Evolutionary conservation across 768 basidiomycete species (phyloP).

Genomic region (Tylopilus felleus): DNA sequence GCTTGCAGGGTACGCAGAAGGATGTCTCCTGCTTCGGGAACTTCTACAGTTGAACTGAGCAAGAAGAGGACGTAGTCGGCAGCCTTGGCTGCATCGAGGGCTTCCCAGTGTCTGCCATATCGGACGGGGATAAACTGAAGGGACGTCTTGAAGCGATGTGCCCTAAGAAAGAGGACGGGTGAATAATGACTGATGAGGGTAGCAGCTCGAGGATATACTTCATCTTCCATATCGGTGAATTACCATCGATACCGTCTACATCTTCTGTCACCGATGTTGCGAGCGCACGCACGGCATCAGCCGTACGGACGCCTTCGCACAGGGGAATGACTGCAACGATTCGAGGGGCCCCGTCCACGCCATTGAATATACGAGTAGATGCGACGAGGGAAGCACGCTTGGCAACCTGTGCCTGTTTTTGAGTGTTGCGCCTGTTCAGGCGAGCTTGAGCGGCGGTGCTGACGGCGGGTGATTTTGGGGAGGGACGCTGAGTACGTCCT

Average conservation of each 20-base stretch:
- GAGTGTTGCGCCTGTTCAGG: slow-evolving; percentile 76
- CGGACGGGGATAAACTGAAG: slow-evolving; percentile 82
- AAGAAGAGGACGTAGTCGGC: slow-evolving; percentile 90
- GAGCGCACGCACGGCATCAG: slow-evolving; percentile 51
- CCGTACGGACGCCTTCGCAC: slow-evolving; percentile 58
- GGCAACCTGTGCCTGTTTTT: slow-evolving; percentile 75
- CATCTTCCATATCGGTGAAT: slow-evolving; percentile 50
- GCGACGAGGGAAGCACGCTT: slow-evolving; percentile 69
- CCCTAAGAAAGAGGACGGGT: slow-evolving; percentile 42
- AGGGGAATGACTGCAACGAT: slow-evolving; percentile 89
- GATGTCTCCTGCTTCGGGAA: slow-evolving; percentile 81
- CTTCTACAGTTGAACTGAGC: slow-evolving; percentile 79
- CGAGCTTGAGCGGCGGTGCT: slow-evolving; percentile 65
- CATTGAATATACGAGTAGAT: slow-evolving; percentile 74
- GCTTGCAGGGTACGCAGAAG: slow-evolving; percentile 85
- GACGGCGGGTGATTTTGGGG: slow-evolving; percentile 48
- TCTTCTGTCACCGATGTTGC: slow-evolving; percentile 55
- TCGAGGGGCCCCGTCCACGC: slow-evolving; percentile 74
- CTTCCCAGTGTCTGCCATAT: slow-evolving; percentile 67
- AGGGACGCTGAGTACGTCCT: slow-evolving; percentile 59
- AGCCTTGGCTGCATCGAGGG: slow-evolving; percentile 81
- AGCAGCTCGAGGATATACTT: slow-evolving; percentile 43
- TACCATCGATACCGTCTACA: slow-evolving; percentile 15
- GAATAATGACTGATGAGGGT: neutral
- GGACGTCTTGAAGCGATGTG: slow-evolving; percentile 86